Evolutionary conservation across 306 rosid genomes (phyloP).

Genomic region (Adenanthera pavonina): DNA sequence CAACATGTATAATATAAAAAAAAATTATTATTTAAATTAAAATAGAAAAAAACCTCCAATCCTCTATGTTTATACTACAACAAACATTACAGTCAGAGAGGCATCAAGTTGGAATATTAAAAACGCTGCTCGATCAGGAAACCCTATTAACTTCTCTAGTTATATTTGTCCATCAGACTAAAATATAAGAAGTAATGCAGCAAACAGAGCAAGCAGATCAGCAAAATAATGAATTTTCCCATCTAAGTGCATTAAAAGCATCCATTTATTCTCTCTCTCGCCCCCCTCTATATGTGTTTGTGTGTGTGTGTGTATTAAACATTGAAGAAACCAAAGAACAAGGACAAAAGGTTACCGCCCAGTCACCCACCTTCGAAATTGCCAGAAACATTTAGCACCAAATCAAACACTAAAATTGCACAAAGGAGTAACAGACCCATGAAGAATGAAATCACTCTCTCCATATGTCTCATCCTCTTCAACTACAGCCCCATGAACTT

Average conservation of each 20-base stretch:
- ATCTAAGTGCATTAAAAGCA: conserved; percentile 1
- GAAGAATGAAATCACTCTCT: conserved; percentile 36
- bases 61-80: not conserved
- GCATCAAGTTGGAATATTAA: not conserved
- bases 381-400: conserved; percentile 39
- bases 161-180: not conserved
- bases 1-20: not conserved
- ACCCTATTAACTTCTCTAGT: not conserved
- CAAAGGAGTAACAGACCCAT: conserved; percentile 22
- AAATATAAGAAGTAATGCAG: not conserved
- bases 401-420: conserved; percentile 5
- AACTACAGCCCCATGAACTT: conserved; percentile 8
- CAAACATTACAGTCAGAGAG: not conserved
- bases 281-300: too few species aligned
- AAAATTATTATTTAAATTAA: too few species aligned
- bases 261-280: not conserved
- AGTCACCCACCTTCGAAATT: conserved; percentile 42
- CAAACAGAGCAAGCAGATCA: not conserved
- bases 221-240: not conserved
- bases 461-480: conserved; percentile 26
- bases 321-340: not conserved
- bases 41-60: not conserved
- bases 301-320: not conserved
- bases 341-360: conserved; percentile 12
- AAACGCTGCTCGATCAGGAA: not conserved